These are phyloP conservation scores for Brassica hybrid DNA, from an alignment of 441 rosid genomes.

Conservation along the genomic window DNA sequence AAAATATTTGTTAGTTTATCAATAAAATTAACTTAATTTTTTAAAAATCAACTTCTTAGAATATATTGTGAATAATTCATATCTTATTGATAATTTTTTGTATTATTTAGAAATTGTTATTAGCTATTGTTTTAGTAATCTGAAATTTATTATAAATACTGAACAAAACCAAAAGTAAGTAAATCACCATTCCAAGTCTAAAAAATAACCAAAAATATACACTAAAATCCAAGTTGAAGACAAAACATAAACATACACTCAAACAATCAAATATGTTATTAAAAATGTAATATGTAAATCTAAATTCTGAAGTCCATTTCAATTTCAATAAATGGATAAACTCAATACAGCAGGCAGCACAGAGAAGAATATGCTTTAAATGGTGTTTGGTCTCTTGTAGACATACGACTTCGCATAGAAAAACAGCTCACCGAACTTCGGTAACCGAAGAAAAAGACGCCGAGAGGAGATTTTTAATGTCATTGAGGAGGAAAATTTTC, in stretches of 20 bases:
- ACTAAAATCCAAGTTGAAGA: not conserved
- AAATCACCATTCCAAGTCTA: not conserved
- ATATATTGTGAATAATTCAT: no score
- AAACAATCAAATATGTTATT: not conserved
- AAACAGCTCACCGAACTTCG: no score
- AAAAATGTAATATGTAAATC: not conserved
- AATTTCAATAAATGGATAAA: not conserved
- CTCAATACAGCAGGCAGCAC: not conserved
- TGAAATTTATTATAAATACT: no score
- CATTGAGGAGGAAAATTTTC: no score
- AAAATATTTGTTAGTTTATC: not conserved
- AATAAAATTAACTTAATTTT: no score
- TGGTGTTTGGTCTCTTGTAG: slow-evolving; percentile 13
- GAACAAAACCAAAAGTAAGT: no score
- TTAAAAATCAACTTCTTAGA: no score
- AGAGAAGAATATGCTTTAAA: slow-evolving; percentile 20
- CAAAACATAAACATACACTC: not conserved
- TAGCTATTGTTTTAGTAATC: not conserved
- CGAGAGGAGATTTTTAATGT: no score
- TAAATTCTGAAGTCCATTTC: not conserved
- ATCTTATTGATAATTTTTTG: not conserved
- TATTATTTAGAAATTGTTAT: no score
- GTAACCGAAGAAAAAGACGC: no score
- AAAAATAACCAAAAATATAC: not conserved
- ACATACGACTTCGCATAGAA: slow-evolving; percentile 13